These are phyloP conservation scores for Nemania serpens DNA, from an alignment of 2,329 filamentous ascomycete genomes.

Conservation along the genomic window DNA sequence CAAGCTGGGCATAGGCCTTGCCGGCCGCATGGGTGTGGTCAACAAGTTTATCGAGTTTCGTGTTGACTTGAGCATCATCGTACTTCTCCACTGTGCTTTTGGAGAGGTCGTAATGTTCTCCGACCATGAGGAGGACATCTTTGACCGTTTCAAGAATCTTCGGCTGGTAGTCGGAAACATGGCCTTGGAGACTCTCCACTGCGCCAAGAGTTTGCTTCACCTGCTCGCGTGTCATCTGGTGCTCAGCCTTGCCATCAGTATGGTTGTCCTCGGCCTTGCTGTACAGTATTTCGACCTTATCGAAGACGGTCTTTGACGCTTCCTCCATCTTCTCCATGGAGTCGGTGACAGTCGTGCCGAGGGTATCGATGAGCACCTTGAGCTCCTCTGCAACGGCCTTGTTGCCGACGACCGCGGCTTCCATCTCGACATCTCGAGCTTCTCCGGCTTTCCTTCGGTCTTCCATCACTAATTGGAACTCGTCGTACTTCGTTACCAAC, in stretches of 20 bases:
- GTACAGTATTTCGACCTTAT: conserved; percentile 78
- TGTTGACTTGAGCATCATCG: conserved; percentile 35
- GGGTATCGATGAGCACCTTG: conserved; percentile 81
- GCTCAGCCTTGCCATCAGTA: conserved; percentile 74
- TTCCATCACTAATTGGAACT: conserved; percentile 75
- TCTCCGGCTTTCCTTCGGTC: conserved; percentile 75
- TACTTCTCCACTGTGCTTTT: conserved; percentile 67
- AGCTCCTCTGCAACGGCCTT: conserved; percentile 86
- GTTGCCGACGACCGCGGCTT: conserved; percentile 73
- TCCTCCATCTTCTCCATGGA: conserved; percentile 85
- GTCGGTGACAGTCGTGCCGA: conserved; percentile 79
- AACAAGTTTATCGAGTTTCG: conserved; percentile 57
- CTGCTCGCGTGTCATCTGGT: conserved; percentile 81
- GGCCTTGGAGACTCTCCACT: conserved; percentile 76
- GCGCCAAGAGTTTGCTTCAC: conserved; percentile 74
- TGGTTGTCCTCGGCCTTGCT: conserved; percentile 76
- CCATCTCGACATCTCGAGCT: conserved; percentile 72
- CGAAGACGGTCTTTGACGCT: conserved; percentile 85
- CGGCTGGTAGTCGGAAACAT: conserved; percentile 82
- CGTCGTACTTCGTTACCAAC: conserved; percentile 85
- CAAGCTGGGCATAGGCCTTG: conserved; percentile 74
- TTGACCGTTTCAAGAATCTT: conserved; percentile 85
- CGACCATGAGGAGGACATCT: conserved; percentile 81
- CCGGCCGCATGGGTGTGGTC: conserved; percentile 68
- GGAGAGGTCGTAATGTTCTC: conserved; percentile 86